A percentile compares a stretch with the other conserved stretches of the same genome.
Conservation (phyloP, 2,329 filamentous ascomycete genomes). For the Pseudocercospora fijiensis region DNA sequence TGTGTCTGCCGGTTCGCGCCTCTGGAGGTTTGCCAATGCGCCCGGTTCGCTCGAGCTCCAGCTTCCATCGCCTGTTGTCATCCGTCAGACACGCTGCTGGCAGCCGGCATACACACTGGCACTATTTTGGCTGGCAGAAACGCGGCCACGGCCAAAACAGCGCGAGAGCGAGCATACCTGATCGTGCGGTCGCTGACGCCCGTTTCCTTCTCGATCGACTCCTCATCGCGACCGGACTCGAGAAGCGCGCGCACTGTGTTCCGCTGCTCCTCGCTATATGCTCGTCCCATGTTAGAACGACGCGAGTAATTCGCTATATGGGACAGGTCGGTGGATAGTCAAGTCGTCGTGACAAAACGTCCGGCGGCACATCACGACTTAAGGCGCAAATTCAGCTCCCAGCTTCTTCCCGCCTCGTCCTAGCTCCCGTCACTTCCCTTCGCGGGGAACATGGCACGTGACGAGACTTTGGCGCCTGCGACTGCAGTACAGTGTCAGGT, state of each 20-base stretch:
- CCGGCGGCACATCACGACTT: neutral
- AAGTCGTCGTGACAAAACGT: neutral
- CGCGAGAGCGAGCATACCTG: conserved; percentile 1
- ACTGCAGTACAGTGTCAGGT: too few species aligned
- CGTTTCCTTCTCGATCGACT: conserved; percentile 40
- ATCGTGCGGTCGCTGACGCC: conserved; percentile 39
- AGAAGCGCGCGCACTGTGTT: conserved; percentile 35
- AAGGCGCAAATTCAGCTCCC: neutral
- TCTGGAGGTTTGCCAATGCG: conserved; percentile 42
- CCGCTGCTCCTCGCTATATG: conserved; percentile 29
- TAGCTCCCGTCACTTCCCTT: too few species aligned
- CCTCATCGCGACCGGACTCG: conserved; percentile 38
- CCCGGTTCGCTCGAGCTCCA: conserved; percentile 40
- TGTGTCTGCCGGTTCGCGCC: conserved; percentile 38
- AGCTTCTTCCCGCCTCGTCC: too few species aligned
- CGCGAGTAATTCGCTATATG: too few species aligned
- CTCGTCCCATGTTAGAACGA: too few species aligned
- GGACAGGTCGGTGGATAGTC: neutral
- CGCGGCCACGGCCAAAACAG: neutral
- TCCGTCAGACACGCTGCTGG: neutral
- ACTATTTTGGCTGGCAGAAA: neutral
- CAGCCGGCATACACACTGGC: neutral
- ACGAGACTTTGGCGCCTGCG: neutral
- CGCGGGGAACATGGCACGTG: neutral
- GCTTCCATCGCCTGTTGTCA: conserved; percentile 37